A percentile compares a stretch with the other conserved stretches of the same genome.
phyloP scores from a whole-genome alignment of 2,329 filamentous ascomycete genomes.

The Microascus cirrosus region DNA sequence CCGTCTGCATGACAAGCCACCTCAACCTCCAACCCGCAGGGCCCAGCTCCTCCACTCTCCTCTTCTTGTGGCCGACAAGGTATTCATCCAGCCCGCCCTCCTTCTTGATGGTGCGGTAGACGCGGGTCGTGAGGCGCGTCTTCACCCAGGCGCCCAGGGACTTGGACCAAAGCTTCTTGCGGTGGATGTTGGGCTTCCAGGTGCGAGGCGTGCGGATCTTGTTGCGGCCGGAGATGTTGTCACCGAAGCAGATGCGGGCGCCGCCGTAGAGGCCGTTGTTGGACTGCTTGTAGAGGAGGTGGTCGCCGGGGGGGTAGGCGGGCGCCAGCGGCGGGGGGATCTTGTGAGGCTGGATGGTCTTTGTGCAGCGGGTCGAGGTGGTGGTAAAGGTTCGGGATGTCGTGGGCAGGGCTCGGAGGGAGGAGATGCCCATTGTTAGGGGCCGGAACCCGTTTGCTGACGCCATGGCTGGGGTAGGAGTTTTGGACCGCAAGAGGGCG shows the following conservation, averaged over 20 bases:
- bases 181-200: conserved; percentile 67
- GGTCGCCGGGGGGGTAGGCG: conserved; percentile 62
- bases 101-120: conserved; percentile 67
- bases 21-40: conserved; percentile 82
- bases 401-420: not conserved
- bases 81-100: conserved; percentile 87
- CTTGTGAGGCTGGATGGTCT: conserved; percentile 29
- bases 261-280: conserved; percentile 64
- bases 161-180: conserved; percentile 55
- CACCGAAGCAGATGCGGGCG: conserved; percentile 65
- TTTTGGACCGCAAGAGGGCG: not conserved
- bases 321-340: conserved; percentile 42
- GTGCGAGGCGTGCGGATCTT: conserved; percentile 59
- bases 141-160: conserved; percentile 52
- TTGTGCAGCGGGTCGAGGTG: conserved; percentile 19
- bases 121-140: conserved; percentile 57
- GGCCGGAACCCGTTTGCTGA: not conserved
- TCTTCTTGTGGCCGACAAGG: conserved; percentile 67
- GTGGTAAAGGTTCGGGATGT: conserved; percentile 20
- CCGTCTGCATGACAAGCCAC: conserved; percentile 80
- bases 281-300: conserved; percentile 66
- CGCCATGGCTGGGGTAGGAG: not conserved
- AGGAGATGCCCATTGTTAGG: not conserved
- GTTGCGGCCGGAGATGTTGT: conserved; percentile 58
- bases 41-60: conserved; percentile 74